Conservation (phyloP, 495 filamentous ascomycete genomes). For the Xylaria scruposa region DNA sequence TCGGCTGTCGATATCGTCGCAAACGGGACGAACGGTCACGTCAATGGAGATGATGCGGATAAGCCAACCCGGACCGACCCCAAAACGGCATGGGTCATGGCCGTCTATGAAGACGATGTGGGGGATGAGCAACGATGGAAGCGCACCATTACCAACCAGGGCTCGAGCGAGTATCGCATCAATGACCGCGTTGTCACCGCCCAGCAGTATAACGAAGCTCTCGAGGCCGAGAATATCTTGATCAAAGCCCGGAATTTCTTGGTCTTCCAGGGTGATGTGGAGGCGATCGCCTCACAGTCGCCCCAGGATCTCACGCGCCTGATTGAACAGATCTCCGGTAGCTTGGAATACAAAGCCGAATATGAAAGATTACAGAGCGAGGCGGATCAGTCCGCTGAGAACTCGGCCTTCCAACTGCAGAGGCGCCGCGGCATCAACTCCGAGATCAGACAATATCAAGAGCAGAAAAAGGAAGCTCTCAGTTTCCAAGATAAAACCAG, state of each 20-base stretch:
- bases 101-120: slow-evolving; percentile 96
- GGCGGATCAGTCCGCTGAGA: slow-evolving; percentile 84
- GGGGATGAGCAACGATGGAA: slow-evolving; percentile 97
- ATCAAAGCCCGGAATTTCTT: slow-evolving; percentile 98
- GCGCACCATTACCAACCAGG: slow-evolving; percentile 85
- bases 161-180: slow-evolving; percentile 94
- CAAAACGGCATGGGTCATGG: slow-evolving; percentile 97
- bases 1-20: slow-evolving; percentile 64
- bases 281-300: slow-evolving; percentile 94
- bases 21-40: slow-evolving; percentile 62
- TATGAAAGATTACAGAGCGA: slow-evolving; percentile 89
- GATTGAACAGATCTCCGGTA: slow-evolving; percentile 97
- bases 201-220: slow-evolving; percentile 88
- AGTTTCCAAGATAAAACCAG: slow-evolving; percentile 86
- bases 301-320: slow-evolving; percentile 92
- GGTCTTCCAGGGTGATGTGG: slow-evolving; percentile 98
- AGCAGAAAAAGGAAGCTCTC: slow-evolving; percentile 96
- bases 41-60: slow-evolving; percentile 62
- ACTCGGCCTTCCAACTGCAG: slow-evolving; percentile 84
- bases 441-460: slow-evolving; percentile 95
- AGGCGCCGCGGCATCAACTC: slow-evolving; percentile 93
- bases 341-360: slow-evolving; percentile 92
- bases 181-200: slow-evolving; percentile 89
- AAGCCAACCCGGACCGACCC: slow-evolving; percentile 72
- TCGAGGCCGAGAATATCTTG: slow-evolving; percentile 94